Percentiles rank a stretch among this genome's conserved stretches.
Conservation (phyloP, 2,329 filamentous ascomycete genomes). For the Lachnellula arida region DNA sequence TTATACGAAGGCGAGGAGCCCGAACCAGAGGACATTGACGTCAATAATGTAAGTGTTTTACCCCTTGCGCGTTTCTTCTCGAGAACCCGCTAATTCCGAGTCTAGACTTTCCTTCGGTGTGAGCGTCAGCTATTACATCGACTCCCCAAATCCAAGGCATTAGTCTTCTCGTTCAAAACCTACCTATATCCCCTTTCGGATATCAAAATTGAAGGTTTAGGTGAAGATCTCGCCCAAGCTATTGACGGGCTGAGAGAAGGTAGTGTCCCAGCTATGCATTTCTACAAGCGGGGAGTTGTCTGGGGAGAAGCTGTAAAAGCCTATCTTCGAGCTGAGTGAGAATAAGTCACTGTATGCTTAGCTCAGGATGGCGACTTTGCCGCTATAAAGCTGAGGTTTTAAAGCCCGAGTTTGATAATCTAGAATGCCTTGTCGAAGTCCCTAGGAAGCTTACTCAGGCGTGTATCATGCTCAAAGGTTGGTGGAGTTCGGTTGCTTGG, state of each 20-base stretch:
- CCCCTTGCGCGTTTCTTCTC: not conserved
- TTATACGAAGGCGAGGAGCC: conserved; percentile 35
- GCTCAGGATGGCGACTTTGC: too few relatives aligned
- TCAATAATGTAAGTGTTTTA: conserved; percentile 36
- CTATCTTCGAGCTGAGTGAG: conserved; percentile 11
- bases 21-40: conserved; percentile 37
- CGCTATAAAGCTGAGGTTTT: too few relatives aligned
- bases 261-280: conserved; percentile 51
- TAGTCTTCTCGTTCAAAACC: conserved; percentile 60
- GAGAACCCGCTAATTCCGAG: not conserved
- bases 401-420: too few relatives aligned
- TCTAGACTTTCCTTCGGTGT: conserved; percentile 44
- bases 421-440: too few relatives aligned
- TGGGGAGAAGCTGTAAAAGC: conserved; percentile 29
- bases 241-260: conserved; percentile 56
- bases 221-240: conserved; percentile 48
- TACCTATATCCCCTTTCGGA: conserved; percentile 52
- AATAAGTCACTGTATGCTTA: too few relatives aligned
- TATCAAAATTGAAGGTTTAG: conserved; percentile 52
- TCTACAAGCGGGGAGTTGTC: conserved; percentile 48
- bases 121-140: conserved; percentile 60
- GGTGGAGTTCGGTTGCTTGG: too few relatives aligned
- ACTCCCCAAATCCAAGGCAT: conserved; percentile 46
- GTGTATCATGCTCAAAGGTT: too few relatives aligned
- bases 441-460: too few relatives aligned